These are phyloP conservation scores for Cytospora schulzeri DNA, from an alignment of 2,329 filamentous ascomycete genomes.

Conservation along the genomic window DNA sequence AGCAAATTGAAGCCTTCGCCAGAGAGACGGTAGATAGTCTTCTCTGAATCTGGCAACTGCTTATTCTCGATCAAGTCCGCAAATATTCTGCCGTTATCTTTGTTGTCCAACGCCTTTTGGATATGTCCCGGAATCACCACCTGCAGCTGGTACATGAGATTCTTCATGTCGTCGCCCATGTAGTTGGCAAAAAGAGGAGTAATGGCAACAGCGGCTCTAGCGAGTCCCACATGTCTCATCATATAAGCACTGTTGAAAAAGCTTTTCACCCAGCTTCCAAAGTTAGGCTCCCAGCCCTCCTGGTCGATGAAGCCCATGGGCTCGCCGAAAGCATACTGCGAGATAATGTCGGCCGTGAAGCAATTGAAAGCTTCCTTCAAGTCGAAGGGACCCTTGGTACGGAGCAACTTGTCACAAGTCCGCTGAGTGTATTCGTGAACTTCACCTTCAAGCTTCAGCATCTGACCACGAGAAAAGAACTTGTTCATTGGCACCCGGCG, in stretches of 20 bases:
- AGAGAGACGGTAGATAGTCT: conserved; percentile 26
- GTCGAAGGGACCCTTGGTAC: neutral
- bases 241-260: conserved; percentile 20
- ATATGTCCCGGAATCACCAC: conserved; percentile 34
- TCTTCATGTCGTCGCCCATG: conserved; percentile 30
- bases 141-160: conserved; percentile 34
- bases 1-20: conserved; percentile 31
- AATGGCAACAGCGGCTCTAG: conserved; percentile 33
- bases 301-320: conserved; percentile 21
- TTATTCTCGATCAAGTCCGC: conserved; percentile 34
- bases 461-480: conserved; percentile 38
- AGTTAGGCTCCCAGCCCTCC: conserved; percentile 20
- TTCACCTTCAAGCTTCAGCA: conserved; percentile 37
- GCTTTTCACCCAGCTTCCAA: conserved; percentile 34
- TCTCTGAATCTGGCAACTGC: conserved; percentile 27
- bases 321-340: conserved; percentile 18
- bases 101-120: conserved; percentile 27
- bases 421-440: conserved; percentile 33
- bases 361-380: conserved; percentile 20
- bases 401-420: conserved; percentile 36
- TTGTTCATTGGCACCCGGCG: conserved; percentile 34
- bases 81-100: conserved; percentile 33
- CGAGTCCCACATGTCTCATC: conserved; percentile 35
- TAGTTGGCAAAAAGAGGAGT: conserved; percentile 33
- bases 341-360: conserved; percentile 12